Base-by-base conservation (phyloP, 768 basidiomycete genomes). In the Russula lepida region DNA sequence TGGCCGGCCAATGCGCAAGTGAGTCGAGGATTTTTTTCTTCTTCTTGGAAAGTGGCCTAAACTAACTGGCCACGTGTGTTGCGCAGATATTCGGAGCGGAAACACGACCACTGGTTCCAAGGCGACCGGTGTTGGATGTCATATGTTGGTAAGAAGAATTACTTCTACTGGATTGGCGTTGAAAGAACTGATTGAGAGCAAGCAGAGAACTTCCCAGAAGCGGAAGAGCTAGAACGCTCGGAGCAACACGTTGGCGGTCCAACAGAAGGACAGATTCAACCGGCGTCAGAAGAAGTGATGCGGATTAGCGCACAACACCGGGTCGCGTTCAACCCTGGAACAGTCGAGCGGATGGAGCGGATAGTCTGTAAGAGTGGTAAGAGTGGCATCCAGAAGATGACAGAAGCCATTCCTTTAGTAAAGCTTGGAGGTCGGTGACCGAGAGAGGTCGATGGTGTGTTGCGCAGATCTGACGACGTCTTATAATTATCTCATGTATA, bases 1-100 rank as follows among this genome's bases (percentile, higher is more conserved):
- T n/a, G 59, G 63, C 9, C 63, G 63, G 23, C 63, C 63, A 25
- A 64, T 64, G 58, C 63, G 63, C 53, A 60, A 52, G 63, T 64
- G 27, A 43, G 60, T 61, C 19, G 21, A 9, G 2, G 46, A 5
- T 17, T 5, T 27, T 2, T 4, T 27, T 58, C 6, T 5, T 27
- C 1, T 4, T 27, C 51, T 58, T 21, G 8, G 7, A 8, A 1
- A 7, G 7, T 6, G 1, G 6, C 30, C 28, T 6, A 35, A 3
- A 32, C 28, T 43, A 30, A 58, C 9, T 21, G n/a, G 7, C 13
- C 28, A 30, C 41, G 32, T 33, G 27, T 37, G 35, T 37, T 37
- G 35, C 35, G 9, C 41, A 64, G 63, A 30, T 64, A 64, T 43
- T 64, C 63, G 27, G 63, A 64, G 41, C 63, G 63, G 25, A 64